Conservation (phyloP, 345 rosid genomes). For the Syzygium jambos region DNA sequence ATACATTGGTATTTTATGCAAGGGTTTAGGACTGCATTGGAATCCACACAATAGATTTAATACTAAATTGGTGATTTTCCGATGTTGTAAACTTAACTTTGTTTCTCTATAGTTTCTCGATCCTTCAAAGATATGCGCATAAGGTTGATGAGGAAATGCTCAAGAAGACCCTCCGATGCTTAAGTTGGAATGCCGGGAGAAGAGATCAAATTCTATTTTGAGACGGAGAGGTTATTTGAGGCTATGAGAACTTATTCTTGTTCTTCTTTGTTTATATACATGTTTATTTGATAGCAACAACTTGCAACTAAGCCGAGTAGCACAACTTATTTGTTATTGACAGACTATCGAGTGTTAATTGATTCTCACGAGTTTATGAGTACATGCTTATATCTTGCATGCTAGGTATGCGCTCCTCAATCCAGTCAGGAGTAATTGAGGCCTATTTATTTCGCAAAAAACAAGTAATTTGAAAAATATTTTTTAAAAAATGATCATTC, state of each 20-base stretch:
- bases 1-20: too few species aligned
- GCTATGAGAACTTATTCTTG: accelerated
- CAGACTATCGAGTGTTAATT: not conserved
- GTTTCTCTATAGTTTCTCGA: too few species aligned
- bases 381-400: not conserved
- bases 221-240: not conserved
- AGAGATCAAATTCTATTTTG: not conserved
- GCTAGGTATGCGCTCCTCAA: not conserved
- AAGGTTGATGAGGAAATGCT: not conserved
- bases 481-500: accelerated
- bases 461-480: not conserved
- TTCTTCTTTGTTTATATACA: not conserved
- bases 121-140: not conserved
- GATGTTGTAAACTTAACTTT: too few species aligned
- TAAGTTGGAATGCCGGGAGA: not conserved
- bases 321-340: not conserved
- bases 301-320: accelerated
- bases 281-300: not conserved
- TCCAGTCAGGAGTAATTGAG: not conserved
- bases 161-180: not conserved
- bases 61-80: too few species aligned
- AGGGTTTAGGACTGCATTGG: too few species aligned
- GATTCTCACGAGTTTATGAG: not conserved
- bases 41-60: too few species aligned
- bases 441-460: not conserved